These are phyloP conservation scores for Sporisorium exsertum DNA, from an alignment of 1,284 basidiomycete species.

Conservation along the genomic window DNA sequence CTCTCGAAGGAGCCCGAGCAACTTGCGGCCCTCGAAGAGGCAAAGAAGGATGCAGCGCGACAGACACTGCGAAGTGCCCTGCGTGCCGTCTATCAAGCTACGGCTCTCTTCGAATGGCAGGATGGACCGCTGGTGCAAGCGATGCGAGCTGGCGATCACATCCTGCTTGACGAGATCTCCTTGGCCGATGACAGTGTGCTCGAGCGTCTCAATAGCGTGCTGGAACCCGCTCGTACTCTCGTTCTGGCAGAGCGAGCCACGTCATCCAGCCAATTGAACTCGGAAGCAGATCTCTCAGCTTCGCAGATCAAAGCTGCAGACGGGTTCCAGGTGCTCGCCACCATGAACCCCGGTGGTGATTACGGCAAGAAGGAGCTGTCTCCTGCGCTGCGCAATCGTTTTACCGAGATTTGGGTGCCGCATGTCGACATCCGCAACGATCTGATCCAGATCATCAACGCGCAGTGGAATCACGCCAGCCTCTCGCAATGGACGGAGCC, in stretches of 20 bases:
- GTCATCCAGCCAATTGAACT: conserved; percentile 70
- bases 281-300: conserved; percentile 42
- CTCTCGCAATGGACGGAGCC: conserved; percentile 76
- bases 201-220: conserved; percentile 94
- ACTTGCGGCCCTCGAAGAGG: conserved; percentile 12
- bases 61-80: conserved; percentile 70
- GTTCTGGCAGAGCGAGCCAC: conserved; percentile 94
- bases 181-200: conserved; percentile 98
- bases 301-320: conserved; percentile 51
- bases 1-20: conserved; percentile 21
- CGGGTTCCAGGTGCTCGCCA: conserved; percentile 89
- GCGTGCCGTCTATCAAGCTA: conserved; percentile 71
- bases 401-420: conserved; percentile 99
- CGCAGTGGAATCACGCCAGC: conserved; percentile 76
- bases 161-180: conserved; percentile 96
- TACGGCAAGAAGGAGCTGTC: conserved; percentile 99
- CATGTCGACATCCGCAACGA: conserved; percentile 82
- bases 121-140: conserved; percentile 94
- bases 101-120: conserved; percentile 94
- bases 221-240: conserved; percentile 89
- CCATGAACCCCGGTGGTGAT: conserved; percentile 99
- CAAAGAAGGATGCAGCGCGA: conserved; percentile 13
- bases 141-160: conserved; percentile 86
- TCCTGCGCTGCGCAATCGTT: conserved; percentile 94
- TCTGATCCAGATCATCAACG: conserved; percentile 81